Evolutionary conservation across 2,329 filamentous ascomycete genomes (phyloP).

Genomic region (Aspergillus clavatus): DNA sequence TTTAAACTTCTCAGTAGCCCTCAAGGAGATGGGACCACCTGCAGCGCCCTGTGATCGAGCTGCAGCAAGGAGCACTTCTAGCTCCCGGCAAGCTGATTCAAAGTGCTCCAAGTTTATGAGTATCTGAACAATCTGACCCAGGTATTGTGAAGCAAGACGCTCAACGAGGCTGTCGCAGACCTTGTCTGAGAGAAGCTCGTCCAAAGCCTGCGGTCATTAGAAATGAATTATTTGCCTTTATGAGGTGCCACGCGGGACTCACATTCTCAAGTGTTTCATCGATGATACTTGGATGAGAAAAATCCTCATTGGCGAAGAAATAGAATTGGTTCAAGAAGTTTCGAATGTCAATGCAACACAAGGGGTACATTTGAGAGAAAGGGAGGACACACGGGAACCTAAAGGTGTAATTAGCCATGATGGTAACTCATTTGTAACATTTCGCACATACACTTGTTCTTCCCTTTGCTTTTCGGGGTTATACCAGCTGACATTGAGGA

Average conservation of each 20-base stretch:
- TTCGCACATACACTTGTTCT: conserved; percentile 62
- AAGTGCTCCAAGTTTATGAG: conserved; percentile 97
- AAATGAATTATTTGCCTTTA: not conserved
- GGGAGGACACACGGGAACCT: conserved; percentile 93
- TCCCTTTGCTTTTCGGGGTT: conserved; percentile 72
- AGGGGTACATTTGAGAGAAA: conserved; percentile 97
- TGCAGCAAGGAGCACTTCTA: conserved; percentile 79
- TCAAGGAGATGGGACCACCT: conserved; percentile 71
- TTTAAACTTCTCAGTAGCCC: conserved; percentile 79
- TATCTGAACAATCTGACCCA: conserved; percentile 97
- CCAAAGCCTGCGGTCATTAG: conserved; percentile 61
- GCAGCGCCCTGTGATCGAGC: conserved; percentile 75
- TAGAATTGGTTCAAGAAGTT: conserved; percentile 99
- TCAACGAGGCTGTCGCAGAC: conserved; percentile 89
- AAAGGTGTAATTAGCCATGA: too few relatives aligned
- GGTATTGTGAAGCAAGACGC: conserved; percentile 82
- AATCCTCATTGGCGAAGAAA: conserved; percentile 94
- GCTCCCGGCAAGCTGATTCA: conserved; percentile 82
- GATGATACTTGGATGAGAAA: conserved; percentile 82
- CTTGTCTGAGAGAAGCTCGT: conserved; percentile 86
- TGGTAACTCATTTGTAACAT: too few relatives aligned
- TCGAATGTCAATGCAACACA: conserved; percentile 96
- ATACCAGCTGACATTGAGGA: conserved; percentile 95
- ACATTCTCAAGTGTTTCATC: conserved; percentile 83
- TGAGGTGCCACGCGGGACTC: conserved; percentile 12